A percentile compares a stretch with the other conserved stretches of the same genome.
These are phyloP conservation scores for Yamadazyma olivae DNA, from an alignment of 805 yeast genomes.

Conservation along the genomic window DNA sequence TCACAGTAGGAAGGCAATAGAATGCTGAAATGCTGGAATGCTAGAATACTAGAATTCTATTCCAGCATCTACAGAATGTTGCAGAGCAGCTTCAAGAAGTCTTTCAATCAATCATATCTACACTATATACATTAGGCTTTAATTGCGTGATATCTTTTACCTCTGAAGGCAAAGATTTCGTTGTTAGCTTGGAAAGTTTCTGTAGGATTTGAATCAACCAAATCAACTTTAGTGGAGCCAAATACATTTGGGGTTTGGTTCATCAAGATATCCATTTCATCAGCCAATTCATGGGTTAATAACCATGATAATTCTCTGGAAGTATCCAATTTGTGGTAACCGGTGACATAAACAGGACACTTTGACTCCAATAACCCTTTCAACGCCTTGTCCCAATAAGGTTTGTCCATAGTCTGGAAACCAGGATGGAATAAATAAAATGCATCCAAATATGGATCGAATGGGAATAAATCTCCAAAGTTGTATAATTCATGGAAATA, in stretches of 20 bases:
- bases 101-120: slow-evolving; percentile 3
- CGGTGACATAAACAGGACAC: slow-evolving; percentile 88
- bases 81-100: no score
- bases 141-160: slow-evolving; percentile 93
- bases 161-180: slow-evolving; percentile 87
- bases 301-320: slow-evolving; percentile 72
- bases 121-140: slow-evolving; percentile 7
- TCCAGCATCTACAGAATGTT: no score
- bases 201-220: slow-evolving; percentile 88
- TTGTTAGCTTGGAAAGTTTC: slow-evolving; percentile 92
- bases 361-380: slow-evolving; percentile 89
- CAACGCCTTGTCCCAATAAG: slow-evolving; percentile 80
- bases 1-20: no score
- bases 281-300: slow-evolving; percentile 51
- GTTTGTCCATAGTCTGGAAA: slow-evolving; percentile 75
- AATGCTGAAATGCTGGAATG: no score
- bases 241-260: slow-evolving; percentile 70
- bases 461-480: slow-evolving; percentile 93
- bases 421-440: slow-evolving; percentile 97
- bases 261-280: slow-evolving; percentile 80
- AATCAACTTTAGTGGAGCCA: slow-evolving; percentile 90
- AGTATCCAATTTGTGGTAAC: slow-evolving; percentile 76
- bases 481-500: slow-evolving; percentile 90
- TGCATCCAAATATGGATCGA: slow-evolving; percentile 92
- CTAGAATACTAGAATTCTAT: no score